Evolutionary conservation across 495 filamentous ascomycete species (phyloP), one percentile per base, ranked within the genome.

Genomic region (Chaetomium cochliodes): DNA sequence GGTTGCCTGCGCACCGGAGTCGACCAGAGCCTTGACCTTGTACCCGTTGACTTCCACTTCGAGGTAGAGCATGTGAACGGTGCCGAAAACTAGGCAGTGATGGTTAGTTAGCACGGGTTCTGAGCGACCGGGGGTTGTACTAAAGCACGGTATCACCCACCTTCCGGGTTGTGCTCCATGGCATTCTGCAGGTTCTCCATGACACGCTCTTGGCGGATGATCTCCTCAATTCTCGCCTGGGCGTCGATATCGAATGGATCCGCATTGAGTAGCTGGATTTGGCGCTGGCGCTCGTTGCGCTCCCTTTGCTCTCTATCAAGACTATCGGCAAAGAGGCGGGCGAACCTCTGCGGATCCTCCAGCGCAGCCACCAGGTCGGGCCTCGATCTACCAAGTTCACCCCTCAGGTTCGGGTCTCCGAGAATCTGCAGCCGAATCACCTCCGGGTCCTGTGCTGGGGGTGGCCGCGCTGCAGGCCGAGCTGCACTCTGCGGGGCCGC

Each of bases 1-100:
- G 20, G 94, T 99, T 18, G 94, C 90, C 79, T 99, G 96, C 22
- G 94, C 94, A 54, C 94, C 94, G 23, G 94, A 97, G 76, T 99
- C 94, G 67, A 99, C 96, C 58, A 99, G 91, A 11, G 96, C 94
- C 80, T 97, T 98, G 67, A 99, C 86, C 57, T 90, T 88, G 68
- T 89, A 84, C 15, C 89, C 88, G 76, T 98, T 98, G 62, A 99
- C 94, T 76, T 96, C 91, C 65, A 96, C 92, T 72, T 93, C 90
- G 72, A 97, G 91, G 75, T 98, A 98, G 44, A 98, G 85, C 88
- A 98, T 94, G 60, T 90, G 92, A 16, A 98, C 94, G 70, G 87
- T 83, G 51, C 90, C 94, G 72, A 98, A 98, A 30, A 92, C 93
- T 97, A 3, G 16, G 16, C 2, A 37, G 70, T 6, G 42, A 42